Evolutionary conservation across 441 rosid species (phyloP), one percentile per base, ranked within the genome.

Genomic region (Codiaeum variegatum): DNA sequence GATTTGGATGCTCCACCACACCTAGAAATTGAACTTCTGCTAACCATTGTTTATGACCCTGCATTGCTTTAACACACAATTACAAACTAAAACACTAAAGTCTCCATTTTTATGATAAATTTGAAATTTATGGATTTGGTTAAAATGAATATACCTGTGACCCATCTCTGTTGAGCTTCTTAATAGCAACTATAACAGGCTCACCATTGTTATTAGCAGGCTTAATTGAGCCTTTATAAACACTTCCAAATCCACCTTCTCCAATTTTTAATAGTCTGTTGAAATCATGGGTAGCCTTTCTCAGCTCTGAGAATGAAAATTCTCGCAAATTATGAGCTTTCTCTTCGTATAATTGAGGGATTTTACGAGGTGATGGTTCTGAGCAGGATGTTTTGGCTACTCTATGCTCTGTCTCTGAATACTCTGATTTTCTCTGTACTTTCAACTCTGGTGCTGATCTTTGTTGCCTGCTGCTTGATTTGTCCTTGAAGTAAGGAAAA

Each of bases 161-260:
- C n/a, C 92, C 83, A 76, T 82, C 77, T 73, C 34, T 78, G 82
- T 81, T 81, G 54, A 88, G 90, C 81, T 75, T 84, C 64, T 88
- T 88, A 54, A 88, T 71, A 34, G 88, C 90, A 71, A 85, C 88
- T 12, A 67, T 66, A 1, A 74, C 15, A 15, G 75, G 72, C 7
- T 84, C 84, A 21, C 82, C 86, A 2, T 77, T 74, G 16, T 86
- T 85, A 71, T 81, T 81, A 40, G 40, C 71, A 73, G 75, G 76
- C 75, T 75, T 78, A 75, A 92, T 84, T 26, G 84, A 76, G 46
- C 93, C 97, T 79, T 81, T 87, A 32, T 87, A 92, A 34, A 92
- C 93, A 67, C 73, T 68, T 34, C 97, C 97, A 23, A 92, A 92
- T 8, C 98, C 98, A 44, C 98, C 98, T 84, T 92, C 92, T 6